Conservation (phyloP, 2,329 filamentous ascomycete species). For the Mollisia scopiformis region DNA sequence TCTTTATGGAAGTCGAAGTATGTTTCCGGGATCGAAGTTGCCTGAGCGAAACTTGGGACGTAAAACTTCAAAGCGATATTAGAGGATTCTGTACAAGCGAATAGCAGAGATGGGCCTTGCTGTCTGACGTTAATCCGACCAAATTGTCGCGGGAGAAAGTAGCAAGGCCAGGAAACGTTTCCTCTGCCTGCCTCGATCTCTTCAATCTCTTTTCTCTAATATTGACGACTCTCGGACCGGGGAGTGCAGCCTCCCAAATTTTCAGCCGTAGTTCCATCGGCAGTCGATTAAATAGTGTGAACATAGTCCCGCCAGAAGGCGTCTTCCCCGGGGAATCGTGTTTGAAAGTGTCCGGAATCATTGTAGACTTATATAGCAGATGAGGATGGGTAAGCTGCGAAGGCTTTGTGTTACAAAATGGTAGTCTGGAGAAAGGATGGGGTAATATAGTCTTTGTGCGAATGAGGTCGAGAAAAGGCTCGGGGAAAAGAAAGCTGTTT, state of each 20-base stretch:
- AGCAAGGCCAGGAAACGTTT: too few relatives aligned
- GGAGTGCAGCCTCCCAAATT: conserved; percentile 14
- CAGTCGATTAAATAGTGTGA: conserved; percentile 4
- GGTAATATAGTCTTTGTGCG: too few relatives aligned
- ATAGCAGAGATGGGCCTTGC: conserved; percentile 3
- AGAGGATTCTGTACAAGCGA: conserved; percentile 3
- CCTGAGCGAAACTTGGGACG: conserved; percentile 2
- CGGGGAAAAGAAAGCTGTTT: too few relatives aligned
- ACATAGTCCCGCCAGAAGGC: conserved; percentile 1
- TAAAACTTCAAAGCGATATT: conserved; percentile 10
- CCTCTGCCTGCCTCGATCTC: not conserved
- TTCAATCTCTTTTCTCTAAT: conserved; percentile 5
- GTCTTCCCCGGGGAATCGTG: too few relatives aligned
- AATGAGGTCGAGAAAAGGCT: too few relatives aligned
- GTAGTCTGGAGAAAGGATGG: too few relatives aligned
- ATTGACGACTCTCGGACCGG: conserved; percentile 12
- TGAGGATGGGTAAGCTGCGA: too few relatives aligned
- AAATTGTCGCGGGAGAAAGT: not conserved
- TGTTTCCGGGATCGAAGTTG: conserved; percentile 10
- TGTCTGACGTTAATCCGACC: conserved; percentile 1
- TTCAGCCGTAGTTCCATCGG: conserved; percentile 8
- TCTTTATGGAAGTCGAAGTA: conserved; percentile 10
- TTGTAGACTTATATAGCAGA: too few relatives aligned
- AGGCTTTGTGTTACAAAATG: too few relatives aligned
- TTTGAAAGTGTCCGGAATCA: too few relatives aligned